These are phyloP conservation scores for Rhododendron simsii DNA, from an alignment of 148 eudicot species.

Conservation along the genomic window DNA sequence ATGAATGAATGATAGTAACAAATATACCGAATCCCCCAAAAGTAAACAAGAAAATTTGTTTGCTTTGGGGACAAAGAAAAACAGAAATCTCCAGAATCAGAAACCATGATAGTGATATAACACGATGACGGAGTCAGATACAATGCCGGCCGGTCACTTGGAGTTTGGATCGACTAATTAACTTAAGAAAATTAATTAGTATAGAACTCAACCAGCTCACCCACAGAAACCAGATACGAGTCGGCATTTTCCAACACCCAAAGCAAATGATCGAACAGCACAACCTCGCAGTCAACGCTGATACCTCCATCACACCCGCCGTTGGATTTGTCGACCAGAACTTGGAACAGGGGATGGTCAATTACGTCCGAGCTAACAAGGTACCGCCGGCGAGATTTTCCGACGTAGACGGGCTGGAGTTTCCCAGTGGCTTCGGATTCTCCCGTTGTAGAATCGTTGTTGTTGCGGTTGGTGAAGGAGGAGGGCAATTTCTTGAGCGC, in stretches of 20 bases:
- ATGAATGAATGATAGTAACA: no score
- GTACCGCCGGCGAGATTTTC: slow-evolving; percentile 46
- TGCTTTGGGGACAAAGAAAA: not conserved
- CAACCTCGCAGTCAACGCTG: slow-evolving; percentile 50
- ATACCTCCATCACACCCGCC: slow-evolving; percentile 17
- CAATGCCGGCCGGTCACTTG: not conserved
- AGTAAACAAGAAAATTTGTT: no score
- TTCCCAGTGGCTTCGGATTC: not conserved
- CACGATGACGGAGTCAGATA: not conserved
- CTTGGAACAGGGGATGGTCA: slow-evolving; percentile 38
- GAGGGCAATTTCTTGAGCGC: slow-evolving; percentile 20
- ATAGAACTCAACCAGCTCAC: slow-evolving; percentile 50
- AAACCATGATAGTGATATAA: not conserved
- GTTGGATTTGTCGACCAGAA: slow-evolving; percentile 24
- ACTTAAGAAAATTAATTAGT: not conserved
- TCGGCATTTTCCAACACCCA: slow-evolving; percentile 57
- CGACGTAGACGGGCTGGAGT: slow-evolving; percentile 47
- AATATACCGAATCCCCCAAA: no score
- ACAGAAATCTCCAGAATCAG: not conserved
- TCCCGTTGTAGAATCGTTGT: not conserved
- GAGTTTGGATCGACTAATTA: not conserved
- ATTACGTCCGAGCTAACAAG: slow-evolving; percentile 33
- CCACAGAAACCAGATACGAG: slow-evolving; percentile 36
- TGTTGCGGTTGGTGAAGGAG: slow-evolving; percentile 9
- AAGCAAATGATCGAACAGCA: slow-evolving; percentile 59